Conservation (phyloP, 805 yeast genomes). For the Kodamaea neixiangensis region DNA sequence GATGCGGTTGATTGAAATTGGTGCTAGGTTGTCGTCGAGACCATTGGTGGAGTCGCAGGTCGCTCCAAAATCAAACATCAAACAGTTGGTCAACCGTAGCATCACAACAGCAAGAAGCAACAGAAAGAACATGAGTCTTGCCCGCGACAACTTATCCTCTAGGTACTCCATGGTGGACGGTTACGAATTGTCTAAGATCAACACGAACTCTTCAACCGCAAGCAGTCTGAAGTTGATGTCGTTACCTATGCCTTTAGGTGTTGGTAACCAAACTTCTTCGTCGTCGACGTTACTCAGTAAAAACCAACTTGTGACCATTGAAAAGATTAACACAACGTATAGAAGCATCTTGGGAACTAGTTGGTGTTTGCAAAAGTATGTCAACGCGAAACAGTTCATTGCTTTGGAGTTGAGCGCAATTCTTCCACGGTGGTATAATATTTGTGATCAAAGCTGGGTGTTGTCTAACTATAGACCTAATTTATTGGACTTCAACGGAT, state of each 20-base stretch:
- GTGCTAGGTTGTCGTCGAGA: conserved; percentile 58
- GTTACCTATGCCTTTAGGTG: conserved; percentile 38
- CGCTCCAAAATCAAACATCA: conserved; percentile 16
- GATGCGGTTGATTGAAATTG: conserved; percentile 58
- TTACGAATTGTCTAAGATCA: conserved; percentile 54
- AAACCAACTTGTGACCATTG: conserved; percentile 45
- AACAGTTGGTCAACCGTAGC: conserved; percentile 56
- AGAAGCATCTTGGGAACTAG: conserved; percentile 52
- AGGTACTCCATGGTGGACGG: conserved; percentile 56
- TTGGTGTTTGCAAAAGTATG: conserved; percentile 42
- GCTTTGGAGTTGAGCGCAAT: conserved; percentile 36
- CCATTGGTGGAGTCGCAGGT: conserved; percentile 50
- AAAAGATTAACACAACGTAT: conserved; percentile 52
- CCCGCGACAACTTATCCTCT: conserved; percentile 25
- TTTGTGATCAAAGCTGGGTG: conserved; percentile 60
- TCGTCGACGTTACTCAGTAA: conserved; percentile 40
- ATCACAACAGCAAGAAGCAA: conserved; percentile 39
- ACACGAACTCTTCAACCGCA: conserved; percentile 47
- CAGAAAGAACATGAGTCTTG: conserved; percentile 37
- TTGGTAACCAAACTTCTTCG: conserved; percentile 44
- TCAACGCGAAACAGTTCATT: conserved; percentile 31
- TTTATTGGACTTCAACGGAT: conserved; percentile 60
- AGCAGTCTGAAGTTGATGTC: conserved; percentile 42
- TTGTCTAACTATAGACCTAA: conserved; percentile 54
- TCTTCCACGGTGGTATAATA: conserved; percentile 49